Evolutionary conservation across 768 basidiomycete species (phyloP).

Genomic region (Atractiella rhizophila): DNA sequence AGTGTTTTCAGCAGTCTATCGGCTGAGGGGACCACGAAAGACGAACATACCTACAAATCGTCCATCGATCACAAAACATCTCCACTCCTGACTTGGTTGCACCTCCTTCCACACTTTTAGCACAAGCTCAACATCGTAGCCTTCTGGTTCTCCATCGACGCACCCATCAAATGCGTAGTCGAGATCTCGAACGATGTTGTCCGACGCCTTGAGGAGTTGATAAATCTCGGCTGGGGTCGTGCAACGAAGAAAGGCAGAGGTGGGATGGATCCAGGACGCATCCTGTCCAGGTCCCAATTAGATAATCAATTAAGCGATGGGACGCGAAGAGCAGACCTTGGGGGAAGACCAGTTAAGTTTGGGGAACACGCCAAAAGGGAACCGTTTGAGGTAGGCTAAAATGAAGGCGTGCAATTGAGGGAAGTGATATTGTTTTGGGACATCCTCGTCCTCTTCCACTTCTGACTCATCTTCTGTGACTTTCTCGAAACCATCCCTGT

Average conservation of each 20-base stretch:
- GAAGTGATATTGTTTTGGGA: constrained; percentile 33
- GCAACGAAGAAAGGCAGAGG: constrained; percentile 50
- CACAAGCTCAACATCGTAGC: constrained; percentile 48
- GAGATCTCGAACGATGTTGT: constrained; percentile 63
- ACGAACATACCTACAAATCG: constrained; percentile 37
- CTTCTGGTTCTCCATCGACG: constrained; percentile 1
- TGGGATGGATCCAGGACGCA: constrained; percentile 69
- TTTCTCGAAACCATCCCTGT: too few relatives aligned
- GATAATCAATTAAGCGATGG: background rate
- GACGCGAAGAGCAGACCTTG: constrained; percentile 28
- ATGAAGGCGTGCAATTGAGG: constrained; percentile 58
- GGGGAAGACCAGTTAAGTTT: constrained; percentile 95
- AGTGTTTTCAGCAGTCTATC: background rate
- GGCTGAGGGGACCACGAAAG: background rate
- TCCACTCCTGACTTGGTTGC: constrained; percentile 55
- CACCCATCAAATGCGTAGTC: constrained; percentile 41
- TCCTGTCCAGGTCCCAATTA: constrained; percentile 33
- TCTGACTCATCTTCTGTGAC: too few relatives aligned
- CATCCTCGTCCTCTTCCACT: constrained; percentile 21
- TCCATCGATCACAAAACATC: constrained; percentile 64
- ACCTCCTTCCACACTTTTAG: constrained; percentile 74
- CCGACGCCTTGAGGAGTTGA: constrained; percentile 70
- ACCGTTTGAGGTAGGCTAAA: constrained; percentile 35
- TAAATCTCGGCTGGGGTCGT: constrained; percentile 72
- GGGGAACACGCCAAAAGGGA: constrained; percentile 59